A percentile compares a stretch with the other conserved stretches of the same genome.
phyloP scores from a whole-genome alignment of 768 basidiomycete species.

The Tricholoma furcatifolium region DNA sequence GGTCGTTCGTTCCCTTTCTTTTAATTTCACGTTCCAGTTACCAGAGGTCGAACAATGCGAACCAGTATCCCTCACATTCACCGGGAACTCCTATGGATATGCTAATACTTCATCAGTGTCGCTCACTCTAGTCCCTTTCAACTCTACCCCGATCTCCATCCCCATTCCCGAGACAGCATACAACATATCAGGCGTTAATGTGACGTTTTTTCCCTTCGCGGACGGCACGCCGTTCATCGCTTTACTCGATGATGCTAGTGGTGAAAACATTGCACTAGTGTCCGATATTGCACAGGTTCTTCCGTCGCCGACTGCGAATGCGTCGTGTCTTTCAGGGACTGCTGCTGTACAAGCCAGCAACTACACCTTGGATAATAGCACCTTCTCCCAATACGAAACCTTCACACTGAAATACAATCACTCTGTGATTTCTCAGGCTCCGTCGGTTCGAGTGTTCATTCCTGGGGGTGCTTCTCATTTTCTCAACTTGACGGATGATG shows the following conservation, averaged over 20 bases:
- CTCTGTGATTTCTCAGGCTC: constrained; percentile 24
- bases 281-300: constrained; percentile 50
- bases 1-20: constrained; percentile 37
- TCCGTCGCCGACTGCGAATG: constrained; percentile 35
- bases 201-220: constrained; percentile 52
- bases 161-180: constrained; percentile 37
- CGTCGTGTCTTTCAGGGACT: constrained; percentile 37
- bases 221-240: constrained; percentile 52
- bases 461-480: constrained; percentile 30
- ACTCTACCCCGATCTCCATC: constrained; percentile 47
- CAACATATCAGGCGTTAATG: constrained; percentile 38
- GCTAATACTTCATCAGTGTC: constrained; percentile 33
- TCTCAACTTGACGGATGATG: constrained; percentile 25
- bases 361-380: constrained; percentile 30
- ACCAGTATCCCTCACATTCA: constrained; percentile 44
- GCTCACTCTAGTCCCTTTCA: constrained; percentile 54
- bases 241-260: constrained; percentile 47
- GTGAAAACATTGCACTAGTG: constrained; percentile 36
- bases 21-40: constrained; percentile 34
- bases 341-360: constrained; percentile 13
- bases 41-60: constrained; percentile 54
- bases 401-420: constrained; percentile 45
- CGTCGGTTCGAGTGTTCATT: constrained; percentile 37
- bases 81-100: constrained; percentile 33
- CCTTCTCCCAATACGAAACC: constrained; percentile 46